These are phyloP conservation scores for Beauveria australis DNA, from an alignment of 2,329 filamentous ascomycete species.

Conservation along the genomic window DNA sequence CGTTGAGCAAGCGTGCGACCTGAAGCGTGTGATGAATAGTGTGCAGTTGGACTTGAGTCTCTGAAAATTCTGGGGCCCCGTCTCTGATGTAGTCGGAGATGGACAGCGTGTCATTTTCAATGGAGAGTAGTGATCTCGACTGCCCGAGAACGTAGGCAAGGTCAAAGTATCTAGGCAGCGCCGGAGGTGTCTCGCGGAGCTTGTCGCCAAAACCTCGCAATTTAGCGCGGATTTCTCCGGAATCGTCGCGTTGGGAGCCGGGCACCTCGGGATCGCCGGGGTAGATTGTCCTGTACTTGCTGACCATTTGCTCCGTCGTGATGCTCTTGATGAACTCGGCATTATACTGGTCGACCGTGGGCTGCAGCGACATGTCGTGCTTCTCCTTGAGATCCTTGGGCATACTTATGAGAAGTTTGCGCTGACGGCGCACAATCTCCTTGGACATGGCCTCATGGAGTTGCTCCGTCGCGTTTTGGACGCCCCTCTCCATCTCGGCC, in stretches of 20 bases:
- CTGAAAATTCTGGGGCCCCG: not conserved
- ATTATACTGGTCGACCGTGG: slow-evolving; percentile 1
- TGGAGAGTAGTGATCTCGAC: not conserved
- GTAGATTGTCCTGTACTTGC: not conserved
- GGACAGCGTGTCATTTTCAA: not conserved
- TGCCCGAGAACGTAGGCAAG: not conserved
- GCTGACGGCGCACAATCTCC: not conserved
- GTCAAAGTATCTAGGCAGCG: not conserved
- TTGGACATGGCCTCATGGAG: not conserved
- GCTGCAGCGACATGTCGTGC: not conserved
- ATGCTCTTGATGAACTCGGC: not conserved
- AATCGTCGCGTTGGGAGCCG: not conserved
- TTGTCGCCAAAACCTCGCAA: not conserved
- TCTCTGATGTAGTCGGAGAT: not conserved
- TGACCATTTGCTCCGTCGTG: not conserved
- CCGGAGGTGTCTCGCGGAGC: not conserved
- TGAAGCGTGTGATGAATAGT: not conserved
- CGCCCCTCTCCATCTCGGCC: not conserved
- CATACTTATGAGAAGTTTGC: not conserved
- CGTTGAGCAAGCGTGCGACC: not conserved
- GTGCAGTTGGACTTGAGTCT: not conserved
- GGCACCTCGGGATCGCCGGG: not conserved
- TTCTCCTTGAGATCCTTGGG: not conserved
- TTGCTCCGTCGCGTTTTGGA: not conserved
- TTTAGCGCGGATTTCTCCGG: not conserved